Evolutionary conservation across 768 basidiomycete species (phyloP).

Genomic region (Xerocomellus intermedius): DNA sequence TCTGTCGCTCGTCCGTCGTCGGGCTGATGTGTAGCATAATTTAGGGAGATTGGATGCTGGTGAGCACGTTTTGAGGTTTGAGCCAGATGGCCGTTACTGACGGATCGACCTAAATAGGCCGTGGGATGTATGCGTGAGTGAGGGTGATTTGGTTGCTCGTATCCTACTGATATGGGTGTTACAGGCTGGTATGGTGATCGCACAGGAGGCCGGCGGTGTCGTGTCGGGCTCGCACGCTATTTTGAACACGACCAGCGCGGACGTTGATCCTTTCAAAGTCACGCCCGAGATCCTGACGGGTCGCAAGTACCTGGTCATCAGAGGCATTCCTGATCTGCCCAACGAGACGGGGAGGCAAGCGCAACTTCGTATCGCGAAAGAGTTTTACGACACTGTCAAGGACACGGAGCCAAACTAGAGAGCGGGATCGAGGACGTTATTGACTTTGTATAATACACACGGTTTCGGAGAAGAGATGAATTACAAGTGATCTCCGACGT

Average conservation of each 20-base stretch:
- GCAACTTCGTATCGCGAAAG: slow-evolving; percentile 77
- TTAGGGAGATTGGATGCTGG: slow-evolving; percentile 81
- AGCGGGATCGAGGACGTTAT: too few relatives aligned
- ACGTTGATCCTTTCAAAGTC: slow-evolving; percentile 52
- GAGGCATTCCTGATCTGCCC: slow-evolving; percentile 62
- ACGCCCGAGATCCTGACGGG: slow-evolving; percentile 71
- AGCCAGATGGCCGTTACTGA: neutral
- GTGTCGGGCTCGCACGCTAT: slow-evolving; percentile 67
- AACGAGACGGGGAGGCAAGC: slow-evolving; percentile 65
- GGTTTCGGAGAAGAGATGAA: too few relatives aligned
- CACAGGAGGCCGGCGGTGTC: slow-evolving; percentile 82
- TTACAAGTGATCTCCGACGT: too few relatives aligned
- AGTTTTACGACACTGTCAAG: slow-evolving; percentile 82
- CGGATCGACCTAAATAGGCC: slow-evolving; percentile 39
- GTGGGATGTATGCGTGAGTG: slow-evolving; percentile 81
- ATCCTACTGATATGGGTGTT: neutral
- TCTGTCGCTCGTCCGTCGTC: neutral
- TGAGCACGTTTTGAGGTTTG: slow-evolving; percentile 26
- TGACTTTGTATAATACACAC: too few relatives aligned
- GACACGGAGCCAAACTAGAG: slow-evolving; percentile 58
- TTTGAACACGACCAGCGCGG: slow-evolving; percentile 36
- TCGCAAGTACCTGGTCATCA: slow-evolving; percentile 77
- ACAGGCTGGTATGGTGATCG: slow-evolving; percentile 85
- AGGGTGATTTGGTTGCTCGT: neutral
- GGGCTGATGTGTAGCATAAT: neutral